A percentile compares a stretch with the other conserved stretches of the same genome.
Evolutionary conservation across 1,284 basidiomycete species (phyloP).

Genomic region (Malassezia caprae): DNA sequence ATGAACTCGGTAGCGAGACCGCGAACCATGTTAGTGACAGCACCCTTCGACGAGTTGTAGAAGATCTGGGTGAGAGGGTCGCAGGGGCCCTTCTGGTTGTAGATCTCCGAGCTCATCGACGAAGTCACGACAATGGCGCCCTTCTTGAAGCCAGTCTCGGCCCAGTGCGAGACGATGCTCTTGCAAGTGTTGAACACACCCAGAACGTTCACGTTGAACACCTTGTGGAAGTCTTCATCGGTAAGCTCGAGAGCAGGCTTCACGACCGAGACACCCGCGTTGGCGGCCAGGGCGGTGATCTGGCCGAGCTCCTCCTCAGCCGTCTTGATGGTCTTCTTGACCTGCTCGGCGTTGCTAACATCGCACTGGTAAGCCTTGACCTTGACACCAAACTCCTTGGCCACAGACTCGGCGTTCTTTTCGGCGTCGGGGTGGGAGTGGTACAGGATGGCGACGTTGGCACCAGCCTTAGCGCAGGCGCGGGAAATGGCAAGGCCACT

Average conservation of each 20-base stretch:
- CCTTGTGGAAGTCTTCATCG: conserved; percentile 44
- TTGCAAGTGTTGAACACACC: conserved; percentile 48
- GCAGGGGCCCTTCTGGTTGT: conserved; percentile 46
- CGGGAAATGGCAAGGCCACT: conserved; percentile 44
- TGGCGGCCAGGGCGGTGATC: conserved; percentile 42
- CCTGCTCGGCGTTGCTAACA: conserved; percentile 38
- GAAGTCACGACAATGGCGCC: conserved; percentile 47
- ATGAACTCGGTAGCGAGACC: conserved; percentile 48
- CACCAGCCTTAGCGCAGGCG: conserved; percentile 43
- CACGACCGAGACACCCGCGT: conserved; percentile 45
- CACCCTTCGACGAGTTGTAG: conserved; percentile 47
- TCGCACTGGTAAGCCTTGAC: conserved; percentile 48
- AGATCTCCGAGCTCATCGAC: conserved; percentile 47
- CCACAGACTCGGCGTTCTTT: conserved; percentile 36
- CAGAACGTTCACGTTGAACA: conserved; percentile 48
- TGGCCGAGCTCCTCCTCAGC: conserved; percentile 40
- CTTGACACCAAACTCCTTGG: conserved; percentile 44
- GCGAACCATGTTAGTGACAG: conserved; percentile 48
- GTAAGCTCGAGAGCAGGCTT: conserved; percentile 48
- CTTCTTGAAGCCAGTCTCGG: conserved; percentile 44
- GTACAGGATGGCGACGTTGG: conserved; percentile 47
- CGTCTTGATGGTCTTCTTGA: conserved; percentile 41
- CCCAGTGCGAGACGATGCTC: conserved; percentile 46
- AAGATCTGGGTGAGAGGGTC: conserved; percentile 45
- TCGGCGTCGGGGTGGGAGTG: conserved; percentile 46